Conservation (phyloP, 2,329 filamentous ascomycete genomes). For the Penicillium fuscoglaucum region DNA sequence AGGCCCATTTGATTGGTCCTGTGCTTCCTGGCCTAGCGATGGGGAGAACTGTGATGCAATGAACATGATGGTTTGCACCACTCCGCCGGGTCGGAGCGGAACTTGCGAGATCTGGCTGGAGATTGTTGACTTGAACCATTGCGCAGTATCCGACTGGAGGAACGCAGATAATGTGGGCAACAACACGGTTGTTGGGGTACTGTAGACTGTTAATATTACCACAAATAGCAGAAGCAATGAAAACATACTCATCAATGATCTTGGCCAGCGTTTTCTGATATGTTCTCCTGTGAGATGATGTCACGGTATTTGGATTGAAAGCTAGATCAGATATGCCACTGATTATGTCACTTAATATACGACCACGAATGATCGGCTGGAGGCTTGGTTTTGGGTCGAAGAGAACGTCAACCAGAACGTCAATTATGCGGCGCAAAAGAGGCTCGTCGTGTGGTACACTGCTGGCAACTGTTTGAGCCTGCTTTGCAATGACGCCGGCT, state of each 20-base stretch:
- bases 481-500: conserved; percentile 44
- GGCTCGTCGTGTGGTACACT: conserved; percentile 29
- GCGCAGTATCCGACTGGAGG: conserved; percentile 36
- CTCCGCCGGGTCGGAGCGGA: conserved; percentile 43
- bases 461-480: conserved; percentile 20
- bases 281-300: conserved; percentile 14
- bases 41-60: conserved; percentile 46
- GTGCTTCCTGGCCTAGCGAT: conserved; percentile 37
- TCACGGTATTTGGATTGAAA: conserved; percentile 35
- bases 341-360: conserved; percentile 45
- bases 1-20: conserved; percentile 36
- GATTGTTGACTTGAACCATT: conserved; percentile 43
- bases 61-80: conserved; percentile 46
- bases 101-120: conserved; percentile 41
- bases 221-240: background rate
- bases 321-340: conserved; percentile 41
- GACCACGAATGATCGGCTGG: conserved; percentile 40
- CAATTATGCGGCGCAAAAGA: conserved; percentile 36
- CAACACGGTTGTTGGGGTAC: conserved; percentile 38
- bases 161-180: conserved; percentile 41
- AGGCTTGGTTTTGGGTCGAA: conserved; percentile 38
- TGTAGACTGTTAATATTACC: conserved; percentile 24
- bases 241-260: conserved; percentile 39
- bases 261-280: conserved; percentile 30
- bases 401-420: conserved; percentile 32